These are phyloP conservation scores for Pseudocercospora crystallina DNA, from an alignment of 2,329 filamentous ascomycete genomes.

Conservation along the genomic window DNA sequence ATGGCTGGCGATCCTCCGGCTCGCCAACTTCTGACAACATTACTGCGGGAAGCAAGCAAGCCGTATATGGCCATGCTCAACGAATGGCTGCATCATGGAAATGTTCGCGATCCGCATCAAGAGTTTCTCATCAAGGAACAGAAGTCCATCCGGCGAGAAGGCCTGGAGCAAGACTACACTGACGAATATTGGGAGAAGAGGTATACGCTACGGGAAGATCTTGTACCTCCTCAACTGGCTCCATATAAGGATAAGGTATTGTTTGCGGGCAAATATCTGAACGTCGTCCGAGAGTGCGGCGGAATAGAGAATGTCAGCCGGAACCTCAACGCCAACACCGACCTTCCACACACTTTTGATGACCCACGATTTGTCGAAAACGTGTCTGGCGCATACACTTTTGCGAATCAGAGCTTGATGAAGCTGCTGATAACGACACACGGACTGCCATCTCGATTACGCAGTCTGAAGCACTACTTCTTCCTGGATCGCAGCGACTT, in stretches of 20 bases:
- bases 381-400: slow-evolving; percentile 89
- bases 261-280: slow-evolving; percentile 93
- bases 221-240: slow-evolving; percentile 88
- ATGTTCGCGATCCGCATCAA: slow-evolving; percentile 87
- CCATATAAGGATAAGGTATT: slow-evolving; percentile 91
- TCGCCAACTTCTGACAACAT: slow-evolving; percentile 72
- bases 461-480: slow-evolving; percentile 97
- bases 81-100: slow-evolving; percentile 95
- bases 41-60: slow-evolving; percentile 82
- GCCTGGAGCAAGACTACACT: slow-evolving; percentile 92
- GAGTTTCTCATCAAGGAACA: slow-evolving; percentile 96
- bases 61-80: slow-evolving; percentile 99
- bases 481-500: slow-evolving; percentile 98
- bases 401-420: slow-evolving; percentile 91
- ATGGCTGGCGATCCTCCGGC: slow-evolving; percentile 95
- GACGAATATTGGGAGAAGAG: slow-evolving; percentile 99
- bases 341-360: slow-evolving; percentile 90
- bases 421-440: slow-evolving; percentile 90
- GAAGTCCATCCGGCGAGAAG: slow-evolving; percentile 87
- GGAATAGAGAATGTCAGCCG: slow-evolving; percentile 66
- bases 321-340: slow-evolving; percentile 78
- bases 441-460: slow-evolving; percentile 78
- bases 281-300: slow-evolving; percentile 94
- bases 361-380: slow-evolving; percentile 91
- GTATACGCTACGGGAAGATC: slow-evolving; percentile 88